A percentile compares a stretch with the other conserved stretches of the same genome.
These are phyloP conservation scores for Alternaria arborescens DNA, from an alignment of 2,329 filamentous ascomycete species.

Conservation along the genomic window DNA sequence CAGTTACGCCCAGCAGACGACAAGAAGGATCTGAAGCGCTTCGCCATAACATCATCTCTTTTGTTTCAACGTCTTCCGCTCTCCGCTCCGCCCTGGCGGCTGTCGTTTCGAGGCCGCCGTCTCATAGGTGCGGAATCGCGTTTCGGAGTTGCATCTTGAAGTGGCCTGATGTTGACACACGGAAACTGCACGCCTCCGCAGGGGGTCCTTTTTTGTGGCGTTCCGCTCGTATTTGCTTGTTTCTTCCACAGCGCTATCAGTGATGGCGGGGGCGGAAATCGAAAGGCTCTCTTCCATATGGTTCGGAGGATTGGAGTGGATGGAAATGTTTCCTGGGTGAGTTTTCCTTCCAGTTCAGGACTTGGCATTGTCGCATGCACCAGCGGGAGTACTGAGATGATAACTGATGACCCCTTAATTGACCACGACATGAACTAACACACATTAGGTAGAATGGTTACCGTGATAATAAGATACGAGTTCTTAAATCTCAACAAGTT, in stretches of 20 bases:
- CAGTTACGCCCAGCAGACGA: conserved; percentile 1
- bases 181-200: conserved; percentile 18
- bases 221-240: conserved; percentile 40
- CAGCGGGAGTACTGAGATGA: neutral
- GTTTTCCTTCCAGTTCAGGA: neutral
- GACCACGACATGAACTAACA: neutral
- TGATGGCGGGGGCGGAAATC: conserved; percentile 1
- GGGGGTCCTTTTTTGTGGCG: conserved; percentile 21
- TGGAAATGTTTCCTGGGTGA: neutral
- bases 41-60: conserved; percentile 1
- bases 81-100: conserved; percentile 12
- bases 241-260: conserved; percentile 16
- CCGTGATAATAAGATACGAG: neutral
- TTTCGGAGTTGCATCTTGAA: conserved; percentile 3
- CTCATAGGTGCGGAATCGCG: conserved; percentile 9
- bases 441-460: neutral
- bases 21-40: conserved; percentile 1
- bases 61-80: conserved; percentile 1
- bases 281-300: neutral
- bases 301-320: neutral
- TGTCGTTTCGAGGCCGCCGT: neutral
- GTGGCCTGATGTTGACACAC: conserved; percentile 33
- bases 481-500: neutral
- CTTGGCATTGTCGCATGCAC: conserved; percentile 7
- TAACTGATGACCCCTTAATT: neutral